Evolutionary conservation across 2,329 filamentous ascomycete genomes (phyloP), one percentile per base, ranked within the genome.

Genomic region (Coniochaeta prunicola): DNA sequence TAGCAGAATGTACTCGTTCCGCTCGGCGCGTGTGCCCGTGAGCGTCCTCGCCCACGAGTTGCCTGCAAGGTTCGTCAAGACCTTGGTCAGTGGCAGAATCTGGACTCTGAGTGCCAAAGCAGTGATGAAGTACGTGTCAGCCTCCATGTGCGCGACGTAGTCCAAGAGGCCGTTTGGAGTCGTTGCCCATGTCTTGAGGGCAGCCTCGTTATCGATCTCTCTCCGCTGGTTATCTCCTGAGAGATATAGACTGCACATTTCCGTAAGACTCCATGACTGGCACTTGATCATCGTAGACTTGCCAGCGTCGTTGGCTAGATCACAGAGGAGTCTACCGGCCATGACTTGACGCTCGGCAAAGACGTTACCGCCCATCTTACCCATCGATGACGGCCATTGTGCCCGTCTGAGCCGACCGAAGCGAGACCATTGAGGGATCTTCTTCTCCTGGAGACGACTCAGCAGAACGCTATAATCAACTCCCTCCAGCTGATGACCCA

Each of bases 11-110:
- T 96, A 99, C 76, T 99, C 94, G 75, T 99, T 99, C 36, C 94
- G 90, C 77, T 99, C 94, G 9, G 94, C 94, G 70, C 94, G 88
- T 21, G 94, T 99, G 73, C 94, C 94, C 38, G 91, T 97, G 42
- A 99, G 78, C 2, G 94, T 99, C 70, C 94, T 87, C 58, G 93
- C 93, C 94, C 94, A 99, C 1, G 94, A 97, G 73, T 99, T 99
- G 66, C 94, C 94, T 62, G 94, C 94, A 71, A 99, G 80, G 68
- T 97, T 97, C 15, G 94, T 99, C 63, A 99, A 79, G 55, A 97
- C 90, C 73, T 97, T 97, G 24, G 93, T 96, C 58, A 99, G 77
- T 15, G 94, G 91, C 50, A 99, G 81, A 78, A 99, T 90, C 73
- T 99, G 94, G 26, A 96, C 88, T 62, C 89, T 88, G 58, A 99